A percentile compares a stretch with the other conserved stretches of the same genome.
phyloP scores from a whole-genome alignment of 2,329 filamentous ascomycete genomes.

The Aureobasidium leucospermi region DNA sequence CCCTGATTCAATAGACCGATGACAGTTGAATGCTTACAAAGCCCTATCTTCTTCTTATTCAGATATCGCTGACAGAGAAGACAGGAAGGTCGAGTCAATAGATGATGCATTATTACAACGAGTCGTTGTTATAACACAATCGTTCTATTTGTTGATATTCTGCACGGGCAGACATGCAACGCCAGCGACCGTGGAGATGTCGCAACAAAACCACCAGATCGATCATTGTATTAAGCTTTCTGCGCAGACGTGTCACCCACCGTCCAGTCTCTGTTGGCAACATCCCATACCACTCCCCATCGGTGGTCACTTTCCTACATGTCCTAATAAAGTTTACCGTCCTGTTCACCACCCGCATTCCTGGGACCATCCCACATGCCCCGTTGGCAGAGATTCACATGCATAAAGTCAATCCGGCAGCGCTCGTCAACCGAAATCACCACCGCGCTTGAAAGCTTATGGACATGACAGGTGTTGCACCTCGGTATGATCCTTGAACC shows the following conservation, averaged over 20 bases:
- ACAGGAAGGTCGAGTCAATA: neutral
- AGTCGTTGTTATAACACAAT: neutral
- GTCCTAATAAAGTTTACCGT: neutral
- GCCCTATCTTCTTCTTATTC: neutral
- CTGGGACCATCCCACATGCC: neutral
- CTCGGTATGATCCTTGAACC: neutral
- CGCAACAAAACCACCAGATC: neutral
- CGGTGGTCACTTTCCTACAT: neutral
- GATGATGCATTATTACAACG: neutral
- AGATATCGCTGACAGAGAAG: neutral
- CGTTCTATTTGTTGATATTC: neutral
- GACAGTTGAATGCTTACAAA: neutral
- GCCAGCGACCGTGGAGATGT: neutral
- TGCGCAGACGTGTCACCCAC: neutral
- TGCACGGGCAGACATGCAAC: neutral
- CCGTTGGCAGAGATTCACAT: neutral
- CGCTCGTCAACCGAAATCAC: neutral
- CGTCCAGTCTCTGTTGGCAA: neutral
- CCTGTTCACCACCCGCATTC: slow-evolving; percentile 3
- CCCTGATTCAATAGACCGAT: neutral
- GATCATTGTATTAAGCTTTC: neutral
- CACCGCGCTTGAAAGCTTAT: neutral
- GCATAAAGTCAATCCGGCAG: neutral
- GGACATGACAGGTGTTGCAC: neutral
- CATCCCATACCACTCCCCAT: neutral